Percentiles rank a stretch among this genome's conserved stretches.
Conservation (phyloP, 352 stramenopile genomes). For the Pythium rishiriense region DNA sequence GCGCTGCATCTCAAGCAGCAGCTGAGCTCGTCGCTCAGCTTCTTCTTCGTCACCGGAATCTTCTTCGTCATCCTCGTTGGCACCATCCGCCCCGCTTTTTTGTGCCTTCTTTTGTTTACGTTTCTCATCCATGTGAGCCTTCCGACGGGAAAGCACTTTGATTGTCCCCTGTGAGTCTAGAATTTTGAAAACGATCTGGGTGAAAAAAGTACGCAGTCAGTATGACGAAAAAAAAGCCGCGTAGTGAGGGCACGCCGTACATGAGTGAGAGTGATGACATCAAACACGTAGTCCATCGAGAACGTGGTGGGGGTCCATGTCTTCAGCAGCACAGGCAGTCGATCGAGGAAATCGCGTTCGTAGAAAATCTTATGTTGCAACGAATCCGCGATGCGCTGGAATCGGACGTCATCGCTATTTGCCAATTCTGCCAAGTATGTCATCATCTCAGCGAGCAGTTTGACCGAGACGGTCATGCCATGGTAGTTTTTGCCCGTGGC, state of each 20-base stretch:
- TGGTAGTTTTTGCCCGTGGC: slow-evolving; percentile 78
- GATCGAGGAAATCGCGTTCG: slow-evolving; percentile 85
- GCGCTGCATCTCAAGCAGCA: slow-evolving; percentile 83
- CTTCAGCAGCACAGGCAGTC: slow-evolving; percentile 77
- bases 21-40: slow-evolving; percentile 59
- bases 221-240: background rate
- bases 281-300: slow-evolving; percentile 59
- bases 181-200: slow-evolving; percentile 84
- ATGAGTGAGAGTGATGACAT: slow-evolving; percentile 87
- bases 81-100: slow-evolving; percentile 30
- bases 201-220: background rate
- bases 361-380: slow-evolving; percentile 90
- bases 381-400: slow-evolving; percentile 80
- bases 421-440: slow-evolving; percentile 76
- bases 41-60: slow-evolving; percentile 80
- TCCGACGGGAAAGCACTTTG: slow-evolving; percentile 79
- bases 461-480: slow-evolving; percentile 79
- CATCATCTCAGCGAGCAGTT: slow-evolving; percentile 85
- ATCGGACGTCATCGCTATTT: slow-evolving; percentile 70
- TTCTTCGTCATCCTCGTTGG: slow-evolving; percentile 44
- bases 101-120: slow-evolving; percentile 53
- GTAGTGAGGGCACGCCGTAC: slow-evolving; percentile 34
- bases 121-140: slow-evolving; percentile 58
- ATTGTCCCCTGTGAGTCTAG: slow-evolving; percentile 82
- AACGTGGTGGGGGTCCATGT: slow-evolving; percentile 74